Percentiles rank a stretch among this genome's conserved stretches.
Conservation (phyloP, 257 asterid species). For the Salvia rosmarinus region DNA sequence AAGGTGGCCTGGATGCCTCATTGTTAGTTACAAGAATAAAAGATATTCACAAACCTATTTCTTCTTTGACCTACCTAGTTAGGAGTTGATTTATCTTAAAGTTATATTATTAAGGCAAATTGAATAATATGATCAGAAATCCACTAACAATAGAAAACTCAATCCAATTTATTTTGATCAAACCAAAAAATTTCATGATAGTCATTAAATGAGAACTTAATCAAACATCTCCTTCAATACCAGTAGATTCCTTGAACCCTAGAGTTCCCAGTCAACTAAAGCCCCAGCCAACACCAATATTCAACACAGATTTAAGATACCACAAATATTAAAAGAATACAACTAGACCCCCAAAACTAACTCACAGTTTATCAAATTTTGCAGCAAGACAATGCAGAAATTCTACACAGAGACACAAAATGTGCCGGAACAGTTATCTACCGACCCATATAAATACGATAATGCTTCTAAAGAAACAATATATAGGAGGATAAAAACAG, state of each 20-base stretch:
- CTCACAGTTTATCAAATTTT: constrained; percentile 5
- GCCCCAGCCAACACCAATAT: background rate
- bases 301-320: constrained; percentile 3
- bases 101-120: constrained; percentile 16
- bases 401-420: background rate
- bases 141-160: background rate
- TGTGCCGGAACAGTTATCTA: background rate
- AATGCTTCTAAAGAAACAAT: background rate
- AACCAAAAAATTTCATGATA: background rate
- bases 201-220: background rate
- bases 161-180: background rate
- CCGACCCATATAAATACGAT: background rate
- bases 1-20: background rate
- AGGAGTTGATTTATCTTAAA: constrained; percentile 3
- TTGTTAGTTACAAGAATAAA: background rate
- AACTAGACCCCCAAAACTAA: background rate
- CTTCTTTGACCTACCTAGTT: background rate
- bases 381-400: background rate
- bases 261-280: constrained; percentile 1
- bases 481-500: background rate
- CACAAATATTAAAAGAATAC: background rate
- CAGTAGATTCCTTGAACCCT: constrained; percentile 23
- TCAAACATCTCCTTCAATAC: constrained; percentile 10
- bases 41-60: constrained; percentile 10
- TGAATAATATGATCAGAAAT: constrained; percentile 20